Base-by-base conservation (phyloP, 2,329 filamentous ascomycete species). In the Leptographium procerum region DNA sequence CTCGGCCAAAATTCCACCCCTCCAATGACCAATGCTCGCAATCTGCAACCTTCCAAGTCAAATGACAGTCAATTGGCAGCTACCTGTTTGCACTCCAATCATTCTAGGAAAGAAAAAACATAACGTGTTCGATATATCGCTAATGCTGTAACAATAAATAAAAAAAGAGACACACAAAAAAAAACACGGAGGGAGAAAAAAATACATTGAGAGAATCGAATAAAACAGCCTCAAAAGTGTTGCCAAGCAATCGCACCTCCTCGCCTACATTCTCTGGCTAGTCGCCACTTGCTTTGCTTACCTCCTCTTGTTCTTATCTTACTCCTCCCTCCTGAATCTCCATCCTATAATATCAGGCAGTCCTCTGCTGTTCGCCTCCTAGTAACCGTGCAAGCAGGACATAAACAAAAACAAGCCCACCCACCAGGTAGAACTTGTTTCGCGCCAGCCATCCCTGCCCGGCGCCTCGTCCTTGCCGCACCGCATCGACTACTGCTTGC, bases 401-500 rank as follows among this genome's bases (percentile, higher is more conserved):
- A 71, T 96, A 97, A 19, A 86, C 72, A 67, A 97, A 88, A 31
- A 96, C 77, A 22, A 84, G 72, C 0, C 78, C 84, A 10, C 88
- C 82, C 1, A 84, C 79, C 52, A 96, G 75, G 66, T 87, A 78
- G 62, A 91, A 77, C 73, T 90, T 94, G 73, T 96, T 89, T 62
- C 84, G 81, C 64, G 84, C 80, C 62, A 95, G 70, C 89, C 90
- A 97, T 59, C 89, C 83, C 65, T 90, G 85, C 0, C 90, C 89
- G 2, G 87, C 89, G 64, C 94, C 86, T 63, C 88, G 85, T 80
- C 75, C 86, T 80, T 80, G 90, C 71, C 72, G 88, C 71, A 74
- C 88, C 1, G 78, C 89, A 64, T 92, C 88, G n/a, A 94, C 87
- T 1, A 95, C 69, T 70, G 87, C 73, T 80, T 86, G 77, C 70